Evolutionary conservation across 2,329 filamentous ascomycete species (phyloP).

Genomic region (Cephalotrichum gorgonifer): DNA sequence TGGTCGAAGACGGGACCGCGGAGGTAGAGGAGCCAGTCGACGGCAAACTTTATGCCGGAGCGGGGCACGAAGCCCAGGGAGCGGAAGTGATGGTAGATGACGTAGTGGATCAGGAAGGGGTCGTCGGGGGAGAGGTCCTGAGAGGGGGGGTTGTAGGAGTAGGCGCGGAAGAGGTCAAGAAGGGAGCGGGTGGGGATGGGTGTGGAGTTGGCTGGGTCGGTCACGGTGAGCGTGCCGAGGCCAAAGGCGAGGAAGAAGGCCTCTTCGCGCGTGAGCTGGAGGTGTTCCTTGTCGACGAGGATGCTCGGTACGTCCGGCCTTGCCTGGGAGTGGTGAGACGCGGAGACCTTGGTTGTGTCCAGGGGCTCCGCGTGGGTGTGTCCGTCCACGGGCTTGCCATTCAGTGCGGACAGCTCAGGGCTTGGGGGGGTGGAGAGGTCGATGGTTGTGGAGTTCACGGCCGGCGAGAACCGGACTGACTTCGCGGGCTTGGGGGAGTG

Average conservation of each 20-base stretch:
- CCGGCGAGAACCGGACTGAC: constrained; percentile 61
- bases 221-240: constrained; percentile 62
- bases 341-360: constrained; percentile 8
- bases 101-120: constrained; percentile 76
- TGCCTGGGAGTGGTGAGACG: constrained; percentile 9
- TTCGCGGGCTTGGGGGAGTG: constrained; percentile 36
- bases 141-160: constrained; percentile 58
- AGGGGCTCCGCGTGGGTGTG: not conserved
- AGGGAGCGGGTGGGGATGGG: constrained; percentile 45
- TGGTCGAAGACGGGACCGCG: constrained; percentile 90
- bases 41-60: constrained; percentile 86
- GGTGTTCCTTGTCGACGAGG: constrained; percentile 49
- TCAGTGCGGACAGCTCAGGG: constrained; percentile 21
- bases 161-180: constrained; percentile 55
- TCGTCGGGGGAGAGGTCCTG: constrained; percentile 59
- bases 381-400: constrained; percentile 10
- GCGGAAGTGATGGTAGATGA: constrained; percentile 90
- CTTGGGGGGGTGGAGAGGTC: constrained; percentile 40
- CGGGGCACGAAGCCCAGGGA: constrained; percentile 92
- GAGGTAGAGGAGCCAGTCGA: constrained; percentile 90
- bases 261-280: constrained; percentile 86
- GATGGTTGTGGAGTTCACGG: constrained; percentile 55
- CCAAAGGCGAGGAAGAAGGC: constrained; percentile 82
- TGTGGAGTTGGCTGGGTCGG: constrained; percentile 32
- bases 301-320: constrained; percentile 9